Percentiles rank a stretch among this genome's conserved stretches.
These are phyloP conservation scores for Dendrobium huoshanense DNA, from an alignment of 106 monocot species.

Conservation along the genomic window DNA sequence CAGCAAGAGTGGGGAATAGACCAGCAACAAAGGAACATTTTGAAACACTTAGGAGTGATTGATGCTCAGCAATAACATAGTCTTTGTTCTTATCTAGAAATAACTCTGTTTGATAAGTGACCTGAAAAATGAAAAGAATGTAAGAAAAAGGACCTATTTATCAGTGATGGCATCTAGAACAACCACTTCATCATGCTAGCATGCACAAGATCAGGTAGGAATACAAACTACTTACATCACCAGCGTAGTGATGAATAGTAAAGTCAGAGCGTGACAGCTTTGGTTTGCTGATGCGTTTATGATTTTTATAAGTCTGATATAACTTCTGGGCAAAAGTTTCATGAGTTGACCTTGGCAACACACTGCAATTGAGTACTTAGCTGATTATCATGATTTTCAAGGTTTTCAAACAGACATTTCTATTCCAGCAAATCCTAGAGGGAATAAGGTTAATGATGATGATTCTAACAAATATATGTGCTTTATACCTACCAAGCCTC, in stretches of 20 bases:
- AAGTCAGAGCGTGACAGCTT: constrained; percentile 68
- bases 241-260: constrained; percentile 82
- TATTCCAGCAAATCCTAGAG: background rate
- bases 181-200: background rate
- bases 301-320: constrained; percentile 62
- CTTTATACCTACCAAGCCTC: constrained; percentile 75
- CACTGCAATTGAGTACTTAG: constrained; percentile 26
- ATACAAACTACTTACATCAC: constrained; percentile 47
- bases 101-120: constrained; percentile 79
- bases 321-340: constrained; percentile 80
- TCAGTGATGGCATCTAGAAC: background rate
- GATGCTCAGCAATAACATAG: constrained; percentile 75
- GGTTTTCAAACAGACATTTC: background rate
- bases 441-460: background rate
- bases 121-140: constrained; percentile 34
- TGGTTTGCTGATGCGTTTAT: constrained; percentile 69
- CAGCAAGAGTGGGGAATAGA: constrained; percentile 57
- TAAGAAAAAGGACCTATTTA: background rate
- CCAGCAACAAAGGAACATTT: constrained; percentile 63
- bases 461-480: constrained; percentile 5
- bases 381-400: background rate
- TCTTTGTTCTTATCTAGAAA: constrained; percentile 71
- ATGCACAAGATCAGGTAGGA: background rate
- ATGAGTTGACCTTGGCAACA: constrained; percentile 78
- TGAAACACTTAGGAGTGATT: constrained; percentile 60